phyloP scores from a whole-genome alignment of 345 rosid genomes.

The Rhizophora mangle region DNA sequence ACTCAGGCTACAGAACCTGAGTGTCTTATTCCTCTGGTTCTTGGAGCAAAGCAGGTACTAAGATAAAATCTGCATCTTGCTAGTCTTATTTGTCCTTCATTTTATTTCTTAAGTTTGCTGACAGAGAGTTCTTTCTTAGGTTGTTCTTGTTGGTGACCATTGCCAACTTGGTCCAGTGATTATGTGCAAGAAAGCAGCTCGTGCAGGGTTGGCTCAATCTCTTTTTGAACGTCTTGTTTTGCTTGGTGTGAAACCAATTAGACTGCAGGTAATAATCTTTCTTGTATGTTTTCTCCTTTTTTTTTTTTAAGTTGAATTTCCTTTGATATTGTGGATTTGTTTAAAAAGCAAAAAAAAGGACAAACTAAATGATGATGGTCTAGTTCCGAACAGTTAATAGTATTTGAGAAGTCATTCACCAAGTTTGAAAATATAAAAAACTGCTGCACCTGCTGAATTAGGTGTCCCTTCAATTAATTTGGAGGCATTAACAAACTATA shows the following conservation, averaged over 20 bases:
- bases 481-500: too few relatives aligned
- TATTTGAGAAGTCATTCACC: too few relatives aligned
- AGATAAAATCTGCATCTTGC: conserved; percentile 2
- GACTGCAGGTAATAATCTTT: conserved; percentile 71
- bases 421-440: too few relatives aligned
- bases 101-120: conserved; percentile 7
- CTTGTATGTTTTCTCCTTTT: not conserved
- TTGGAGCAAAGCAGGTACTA: conserved; percentile 92
- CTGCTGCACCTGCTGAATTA: too few relatives aligned
- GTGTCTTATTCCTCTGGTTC: conserved; percentile 98
- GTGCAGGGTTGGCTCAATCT: conserved; percentile 98
- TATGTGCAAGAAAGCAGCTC: conserved; percentile 99
- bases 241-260: conserved; percentile 97
- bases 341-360: too few relatives aligned
- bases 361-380: too few relatives aligned
- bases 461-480: too few relatives aligned
- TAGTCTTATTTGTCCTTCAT: not conserved
- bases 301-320: not conserved
- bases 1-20: conserved; percentile 99
- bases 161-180: conserved; percentile 99
- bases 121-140: conserved; percentile 41
- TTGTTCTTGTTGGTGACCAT: conserved; percentile 98
- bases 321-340: too few relatives aligned
- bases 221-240: conserved; percentile 94
- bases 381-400: too few relatives aligned